Evolutionary conservation across 352 stramenopile species (phyloP).

Genomic region (Phytophthora sojae): DNA sequence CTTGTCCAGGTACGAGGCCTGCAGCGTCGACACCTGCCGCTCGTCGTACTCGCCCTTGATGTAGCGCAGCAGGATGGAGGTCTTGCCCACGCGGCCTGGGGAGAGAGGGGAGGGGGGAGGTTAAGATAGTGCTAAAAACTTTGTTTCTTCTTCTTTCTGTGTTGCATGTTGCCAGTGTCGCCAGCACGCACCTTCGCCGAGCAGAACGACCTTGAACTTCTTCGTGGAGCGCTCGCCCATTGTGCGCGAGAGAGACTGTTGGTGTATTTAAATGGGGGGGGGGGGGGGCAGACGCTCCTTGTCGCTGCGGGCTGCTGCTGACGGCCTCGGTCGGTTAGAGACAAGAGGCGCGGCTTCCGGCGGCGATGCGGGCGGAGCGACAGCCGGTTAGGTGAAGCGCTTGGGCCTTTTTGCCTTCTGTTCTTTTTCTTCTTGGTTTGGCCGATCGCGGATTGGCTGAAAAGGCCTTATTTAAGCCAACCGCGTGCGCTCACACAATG

Average conservation of each 20-base stretch:
- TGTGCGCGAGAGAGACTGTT: no score
- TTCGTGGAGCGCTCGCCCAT: conserved; percentile 75
- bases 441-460: background rate
- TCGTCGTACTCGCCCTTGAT: conserved; percentile 95
- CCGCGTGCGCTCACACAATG: no score
- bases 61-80: conserved; percentile 94
- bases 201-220: conserved; percentile 89
- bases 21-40: conserved; percentile 91
- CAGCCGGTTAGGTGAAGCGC: no score
- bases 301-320: no score
- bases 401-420: background rate
- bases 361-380: no score
- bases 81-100: conserved; percentile 94
- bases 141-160: background rate
- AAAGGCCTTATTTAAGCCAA: background rate
- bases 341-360: no score
- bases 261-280: background rate
- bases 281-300: background rate
- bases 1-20: conserved; percentile 95
- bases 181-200: conserved; percentile 74
- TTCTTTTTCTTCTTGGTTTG: background rate
- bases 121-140: background rate
- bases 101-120: conserved; percentile 9
- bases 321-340: no score
- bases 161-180: no score